These are phyloP conservation scores for Rhodamnia argentea DNA, from an alignment of 345 rosid species.

Conservation along the genomic window DNA sequence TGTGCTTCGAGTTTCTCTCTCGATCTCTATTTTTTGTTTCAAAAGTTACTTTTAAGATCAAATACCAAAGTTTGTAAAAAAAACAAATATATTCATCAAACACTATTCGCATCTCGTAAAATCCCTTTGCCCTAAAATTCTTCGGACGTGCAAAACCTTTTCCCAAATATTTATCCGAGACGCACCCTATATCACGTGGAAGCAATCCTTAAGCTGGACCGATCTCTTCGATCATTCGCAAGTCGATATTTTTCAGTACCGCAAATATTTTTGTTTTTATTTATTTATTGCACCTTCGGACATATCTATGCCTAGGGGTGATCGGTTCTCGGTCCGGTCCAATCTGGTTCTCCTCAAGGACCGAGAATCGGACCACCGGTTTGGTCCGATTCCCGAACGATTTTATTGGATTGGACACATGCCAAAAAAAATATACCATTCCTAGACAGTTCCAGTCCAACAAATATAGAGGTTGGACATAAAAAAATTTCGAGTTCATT, in stretches of 20 bases:
- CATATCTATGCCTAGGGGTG: no score
- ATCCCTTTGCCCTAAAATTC: fast-evolving
- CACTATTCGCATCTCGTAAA: fast-evolving
- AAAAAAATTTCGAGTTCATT: no score
- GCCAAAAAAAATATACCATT: no score
- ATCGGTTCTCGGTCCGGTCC: no score
- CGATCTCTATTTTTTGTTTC: neutral
- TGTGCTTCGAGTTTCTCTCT: neutral
- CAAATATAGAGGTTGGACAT: no score
- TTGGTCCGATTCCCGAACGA: no score
- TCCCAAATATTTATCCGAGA: neutral
- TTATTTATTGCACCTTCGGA: no score
- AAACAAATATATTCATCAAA: neutral
- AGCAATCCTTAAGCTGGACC: neutral
- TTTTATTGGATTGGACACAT: no score
- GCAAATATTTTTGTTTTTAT: neutral
- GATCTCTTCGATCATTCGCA: neutral
- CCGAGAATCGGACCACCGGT: no score
- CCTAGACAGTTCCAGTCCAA: no score
- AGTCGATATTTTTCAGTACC: neutral
- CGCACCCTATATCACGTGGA: neutral
- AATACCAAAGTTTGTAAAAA: neutral
- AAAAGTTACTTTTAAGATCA: neutral
- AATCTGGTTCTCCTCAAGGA: no score
- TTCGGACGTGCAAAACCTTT: neutral